Base-by-base conservation (phyloP, 257 asterid genomes). In the Handroanthus guayacan region DNA sequence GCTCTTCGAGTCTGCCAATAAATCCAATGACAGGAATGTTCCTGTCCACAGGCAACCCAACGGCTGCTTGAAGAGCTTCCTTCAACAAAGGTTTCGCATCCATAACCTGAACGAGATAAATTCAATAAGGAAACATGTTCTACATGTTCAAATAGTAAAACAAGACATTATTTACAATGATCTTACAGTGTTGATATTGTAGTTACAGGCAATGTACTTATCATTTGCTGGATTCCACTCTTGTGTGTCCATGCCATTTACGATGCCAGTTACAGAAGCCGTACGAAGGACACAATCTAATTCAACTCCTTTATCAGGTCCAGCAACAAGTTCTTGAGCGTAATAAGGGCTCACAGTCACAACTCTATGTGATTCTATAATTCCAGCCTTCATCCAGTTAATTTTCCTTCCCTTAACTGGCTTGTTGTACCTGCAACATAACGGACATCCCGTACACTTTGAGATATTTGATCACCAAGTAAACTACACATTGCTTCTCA, bases 321-420 rank as follows among this genome's bases (percentile, higher is more conserved):
- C 78, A 3, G 97, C 84, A 57, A 89, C 86, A 63, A 95, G 98
- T 72, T 95, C 98, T 76, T 83, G 66, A 11, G 97, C 99, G 43
- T 95, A 95, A 88, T 86, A 78, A 45, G 99, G 98, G 82, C 99
- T 92, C 78, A 95, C 99, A 3, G 98, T 95, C 61, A 93, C 43
- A 64, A 87, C 89, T 80, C 87, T 86, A 25, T 88, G 51, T 0
- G 95, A 81, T 84, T 92, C 97, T 36, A 87, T 67, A 31, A 95
- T 87, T 64, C 88, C 99, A n/a, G 97, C 99, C 83, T 92, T 95
- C 94, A 95, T 85, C 99, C 97, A 95, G 88, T 92, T 95, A 18
- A 91, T 88, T 84, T 95, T 95, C 87, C 98, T 86, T 74, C 99
- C 99, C 84, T 87, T 89, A 56, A 89, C 89, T 1, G 99, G 99